phyloP scores from a whole-genome alignment of 805 yeast genomes.

The Saturnispora quitensis region DNA sequence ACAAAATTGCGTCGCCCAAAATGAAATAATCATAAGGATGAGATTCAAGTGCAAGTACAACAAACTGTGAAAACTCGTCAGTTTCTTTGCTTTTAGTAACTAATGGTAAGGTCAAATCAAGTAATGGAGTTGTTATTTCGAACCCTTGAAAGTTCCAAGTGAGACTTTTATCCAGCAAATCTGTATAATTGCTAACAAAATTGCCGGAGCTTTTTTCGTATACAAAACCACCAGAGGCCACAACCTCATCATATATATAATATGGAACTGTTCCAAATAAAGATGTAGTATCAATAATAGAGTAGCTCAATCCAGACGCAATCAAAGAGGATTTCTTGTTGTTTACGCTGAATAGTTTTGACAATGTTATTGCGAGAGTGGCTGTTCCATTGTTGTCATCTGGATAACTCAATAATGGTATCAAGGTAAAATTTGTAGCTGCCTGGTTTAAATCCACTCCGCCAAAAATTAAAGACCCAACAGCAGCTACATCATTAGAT shows the following conservation, averaged over 20 bases:
- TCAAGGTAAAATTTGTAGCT: conserved; percentile 29
- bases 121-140: conserved; percentile 39
- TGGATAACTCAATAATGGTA: conserved; percentile 14
- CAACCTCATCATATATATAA: conserved; percentile 19
- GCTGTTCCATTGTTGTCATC: conserved; percentile 27
- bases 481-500: conserved; percentile 34
- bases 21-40: conserved; percentile 28
- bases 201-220: conserved; percentile 33
- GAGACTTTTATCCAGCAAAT: conserved; percentile 20
- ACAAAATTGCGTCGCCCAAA: conserved; percentile 46
- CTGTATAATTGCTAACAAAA: conserved; percentile 35
- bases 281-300: conserved; percentile 45
- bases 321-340: conserved; percentile 8
- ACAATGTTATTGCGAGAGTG: conserved; percentile 38
- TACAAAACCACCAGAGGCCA: conserved; percentile 30
- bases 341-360: conserved; percentile 27
- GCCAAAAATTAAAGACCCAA: conserved; percentile 45
- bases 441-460: conserved; percentile 55
- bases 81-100: not conserved
- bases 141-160: conserved; percentile 47
- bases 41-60: conserved; percentile 33
- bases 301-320: conserved; percentile 23
- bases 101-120: conserved; percentile 10
- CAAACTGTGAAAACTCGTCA: conserved; percentile 19
- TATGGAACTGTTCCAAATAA: conserved; percentile 38